Evolutionary conservation across 345 rosid species (phyloP).

Genomic region (Boechera divaricarpa): DNA sequence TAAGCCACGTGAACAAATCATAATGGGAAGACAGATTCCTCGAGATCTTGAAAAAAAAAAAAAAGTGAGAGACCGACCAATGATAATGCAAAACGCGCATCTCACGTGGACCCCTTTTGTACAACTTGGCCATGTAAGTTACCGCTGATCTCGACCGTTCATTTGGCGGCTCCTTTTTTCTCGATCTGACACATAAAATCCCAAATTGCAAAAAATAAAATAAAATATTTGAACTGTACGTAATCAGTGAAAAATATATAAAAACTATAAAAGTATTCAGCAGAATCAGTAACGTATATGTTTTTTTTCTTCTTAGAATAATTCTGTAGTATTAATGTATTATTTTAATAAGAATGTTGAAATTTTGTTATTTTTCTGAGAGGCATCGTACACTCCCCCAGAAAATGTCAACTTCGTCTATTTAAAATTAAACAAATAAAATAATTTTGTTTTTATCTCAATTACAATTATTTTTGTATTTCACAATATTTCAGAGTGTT

Average conservation of each 20-base stretch:
- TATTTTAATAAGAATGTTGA: constrained; percentile 23
- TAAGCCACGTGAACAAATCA: constrained; percentile 32
- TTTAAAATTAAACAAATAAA: background rate
- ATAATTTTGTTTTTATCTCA: background rate
- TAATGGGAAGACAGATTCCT: constrained; percentile 40
- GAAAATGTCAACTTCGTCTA: constrained; percentile 38
- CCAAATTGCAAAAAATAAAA: background rate
- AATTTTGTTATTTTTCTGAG: constrained; percentile 22
- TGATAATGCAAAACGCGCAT: constrained; percentile 49
- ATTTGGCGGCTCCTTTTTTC: constrained; percentile 41
- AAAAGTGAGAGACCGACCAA: constrained; percentile 43
- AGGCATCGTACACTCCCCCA: constrained; percentile 33
- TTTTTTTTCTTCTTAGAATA: background rate
- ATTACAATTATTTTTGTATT: background rate
- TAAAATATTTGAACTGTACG: background rate
- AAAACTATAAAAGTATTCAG: background rate
- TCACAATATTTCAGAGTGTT: background rate
- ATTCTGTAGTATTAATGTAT: background rate
- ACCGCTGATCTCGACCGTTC: constrained; percentile 50
- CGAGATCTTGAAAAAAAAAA: constrained; percentile 32
- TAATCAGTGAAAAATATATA: constrained; percentile 7
- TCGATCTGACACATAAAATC: constrained; percentile 42
- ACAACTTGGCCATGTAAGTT: constrained; percentile 44
- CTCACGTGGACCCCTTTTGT: constrained; percentile 43
- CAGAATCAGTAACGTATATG: constrained; percentile 25